Evolutionary conservation across 495 filamentous ascomycete species (phyloP), one percentile per base, ranked within the genome.

Genomic region (Aspergillus saccharolyticus): DNA sequence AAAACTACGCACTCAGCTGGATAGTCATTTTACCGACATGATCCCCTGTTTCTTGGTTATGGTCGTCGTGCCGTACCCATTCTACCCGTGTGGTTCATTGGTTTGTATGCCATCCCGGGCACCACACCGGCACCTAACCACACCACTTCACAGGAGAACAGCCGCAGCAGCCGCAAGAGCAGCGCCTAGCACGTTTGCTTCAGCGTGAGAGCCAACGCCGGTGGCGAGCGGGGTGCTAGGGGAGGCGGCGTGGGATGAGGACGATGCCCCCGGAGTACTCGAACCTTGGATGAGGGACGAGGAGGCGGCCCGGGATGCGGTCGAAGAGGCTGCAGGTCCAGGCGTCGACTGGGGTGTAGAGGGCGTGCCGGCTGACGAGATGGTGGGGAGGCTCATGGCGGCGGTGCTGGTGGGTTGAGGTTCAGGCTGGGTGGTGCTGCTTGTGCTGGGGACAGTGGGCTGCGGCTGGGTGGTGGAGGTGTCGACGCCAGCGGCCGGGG

Each of bases 131-230:
- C n/a, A n/a, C n/a, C n/a, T n/a, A n/a, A n/a, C n/a, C 7, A 3
- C n/a, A 1, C 16, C 20, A 12, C 47, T n/a, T n/a, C n/a, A n/a
- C n/a, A n/a, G n/a, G n/a, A n/a, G n/a, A n/a, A 61, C 66, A 42
- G 67, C 72, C 50, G 64, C 69, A 22, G 64, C 67, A 20, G 62
- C 70, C 42, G 66, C 44, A 17, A 62, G 58, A 52, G 63, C 70
- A 49, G 67, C 61, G 53, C 72, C 70, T 43, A 64, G 61, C 56
- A 73, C 44, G 59, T 68, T 68, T 19, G 63, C 66, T 63, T 69
- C 66, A 45, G 66, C 49, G 43, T 55, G 63, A 45, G 47, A 50
- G 22, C 58, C 63, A 39, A 65, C 69, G 30, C 61, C 67, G 17
- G 56, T 70, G 58, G 54, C 69, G 42, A 57, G 53, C 53, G 66